These are phyloP conservation scores for Amylocystis lapponica DNA, from an alignment of 768 basidiomycete genomes.

Conservation along the genomic window DNA sequence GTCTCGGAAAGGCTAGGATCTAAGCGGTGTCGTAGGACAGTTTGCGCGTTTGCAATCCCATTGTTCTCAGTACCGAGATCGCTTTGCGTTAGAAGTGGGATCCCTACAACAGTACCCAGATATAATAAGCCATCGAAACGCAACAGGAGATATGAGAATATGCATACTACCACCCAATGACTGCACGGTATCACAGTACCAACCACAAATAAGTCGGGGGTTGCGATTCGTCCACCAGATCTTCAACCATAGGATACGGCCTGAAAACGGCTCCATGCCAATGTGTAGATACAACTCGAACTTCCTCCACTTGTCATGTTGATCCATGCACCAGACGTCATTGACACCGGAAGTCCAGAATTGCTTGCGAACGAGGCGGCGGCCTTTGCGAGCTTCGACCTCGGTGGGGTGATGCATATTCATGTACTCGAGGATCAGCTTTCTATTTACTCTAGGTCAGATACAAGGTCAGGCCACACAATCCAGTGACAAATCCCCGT, in stretches of 20 bases:
- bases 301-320: constrained; percentile 42
- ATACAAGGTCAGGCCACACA: too few species aligned
- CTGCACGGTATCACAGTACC: constrained; percentile 28
- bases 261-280: constrained; percentile 31
- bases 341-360: constrained; percentile 40
- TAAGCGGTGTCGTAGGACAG: constrained; percentile 30
- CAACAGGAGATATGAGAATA: not conserved
- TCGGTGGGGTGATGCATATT: not conserved
- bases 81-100: constrained; percentile 38
- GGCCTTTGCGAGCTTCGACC: not conserved
- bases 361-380: constrained; percentile 20
- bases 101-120: constrained; percentile 17
- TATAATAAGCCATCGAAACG: not conserved
- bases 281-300: constrained; percentile 35
- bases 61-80: constrained; percentile 40
- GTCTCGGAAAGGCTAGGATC: constrained; percentile 33
- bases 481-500: too few species aligned
- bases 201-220: constrained; percentile 19
- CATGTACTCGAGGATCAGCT: not conserved
- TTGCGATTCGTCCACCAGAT: constrained; percentile 38
- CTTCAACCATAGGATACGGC: constrained; percentile 29
- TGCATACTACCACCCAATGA: constrained; percentile 14
- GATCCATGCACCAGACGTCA: constrained; percentile 33
- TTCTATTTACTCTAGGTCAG: too few species aligned
- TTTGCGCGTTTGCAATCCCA: constrained; percentile 41